These are phyloP conservation scores for Xanthoconium purpureum DNA, from an alignment of 768 basidiomycete species.

Conservation along the genomic window DNA sequence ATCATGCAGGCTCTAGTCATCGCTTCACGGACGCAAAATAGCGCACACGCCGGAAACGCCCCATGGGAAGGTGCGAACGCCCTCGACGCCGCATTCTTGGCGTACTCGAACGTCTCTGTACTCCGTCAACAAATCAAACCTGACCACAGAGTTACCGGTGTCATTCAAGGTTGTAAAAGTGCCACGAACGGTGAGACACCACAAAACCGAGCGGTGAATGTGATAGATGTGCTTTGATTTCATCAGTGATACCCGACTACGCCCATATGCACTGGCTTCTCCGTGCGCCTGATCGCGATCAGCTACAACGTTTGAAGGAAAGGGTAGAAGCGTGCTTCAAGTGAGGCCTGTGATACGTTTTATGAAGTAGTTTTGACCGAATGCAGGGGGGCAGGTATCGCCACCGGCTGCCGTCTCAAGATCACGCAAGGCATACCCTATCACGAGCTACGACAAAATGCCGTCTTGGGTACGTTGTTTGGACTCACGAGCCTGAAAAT, in stretches of 20 bases:
- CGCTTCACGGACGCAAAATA: conserved; percentile 27
- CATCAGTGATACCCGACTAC: conserved; percentile 79
- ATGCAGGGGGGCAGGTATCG: conserved; percentile 61
- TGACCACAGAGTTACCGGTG: conserved; percentile 73
- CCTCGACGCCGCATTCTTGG: conserved; percentile 83
- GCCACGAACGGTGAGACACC: conserved; percentile 57
- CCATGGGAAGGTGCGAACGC: conserved; percentile 89
- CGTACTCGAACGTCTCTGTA: conserved; percentile 74
- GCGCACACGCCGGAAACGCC: conserved; percentile 75
- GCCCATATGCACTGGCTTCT: conserved; percentile 70
- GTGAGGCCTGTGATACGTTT: conserved; percentile 39
- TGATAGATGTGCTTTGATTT: conserved; percentile 1
- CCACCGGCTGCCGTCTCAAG: conserved; percentile 55
- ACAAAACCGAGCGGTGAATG: not conserved
- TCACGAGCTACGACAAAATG: conserved; percentile 59
- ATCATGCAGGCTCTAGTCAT: not conserved
- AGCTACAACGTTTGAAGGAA: conserved; percentile 51
- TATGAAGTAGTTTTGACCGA: conserved; percentile 5
- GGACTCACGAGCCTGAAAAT: not conserved
- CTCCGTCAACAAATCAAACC: conserved; percentile 88
- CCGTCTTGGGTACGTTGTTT: conserved; percentile 44
- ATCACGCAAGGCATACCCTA: conserved; percentile 42
- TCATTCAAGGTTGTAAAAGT: conserved; percentile 68
- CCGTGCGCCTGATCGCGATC: conserved; percentile 61
- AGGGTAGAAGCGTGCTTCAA: conserved; percentile 69